These are phyloP conservation scores for Coemansia sp. DNA, from an alignment of 192 early-diverging fungal species.

Conservation along the genomic window DNA sequence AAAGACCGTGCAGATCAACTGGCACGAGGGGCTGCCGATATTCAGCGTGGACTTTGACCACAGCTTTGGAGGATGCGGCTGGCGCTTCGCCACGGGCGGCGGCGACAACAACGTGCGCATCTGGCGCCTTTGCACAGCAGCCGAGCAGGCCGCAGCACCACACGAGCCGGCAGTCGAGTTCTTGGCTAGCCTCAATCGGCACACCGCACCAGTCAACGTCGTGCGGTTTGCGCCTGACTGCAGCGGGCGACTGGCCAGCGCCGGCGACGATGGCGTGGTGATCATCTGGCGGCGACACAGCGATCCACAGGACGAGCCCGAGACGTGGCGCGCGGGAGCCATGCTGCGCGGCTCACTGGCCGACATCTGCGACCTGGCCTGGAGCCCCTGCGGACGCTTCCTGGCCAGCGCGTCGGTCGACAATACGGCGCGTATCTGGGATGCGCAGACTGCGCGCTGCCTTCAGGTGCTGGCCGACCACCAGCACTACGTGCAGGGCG, in stretches of 20 bases:
- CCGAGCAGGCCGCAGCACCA: conserved; percentile 12
- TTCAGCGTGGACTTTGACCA: conserved; percentile 90
- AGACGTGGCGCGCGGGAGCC: conserved; percentile 70
- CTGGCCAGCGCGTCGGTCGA: conserved; percentile 86
- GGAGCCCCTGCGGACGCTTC: conserved; percentile 83
- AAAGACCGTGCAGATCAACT: conserved; percentile 82
- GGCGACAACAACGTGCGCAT: conserved; percentile 87
- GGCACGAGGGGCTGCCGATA: conserved; percentile 89
- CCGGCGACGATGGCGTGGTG: conserved; percentile 87
- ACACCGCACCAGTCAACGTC: conserved; percentile 87
- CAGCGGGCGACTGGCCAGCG: conserved; percentile 74
- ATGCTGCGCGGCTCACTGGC: conserved; percentile 71
- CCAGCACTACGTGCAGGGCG: conserved; percentile 93
- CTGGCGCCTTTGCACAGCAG: conserved; percentile 30
- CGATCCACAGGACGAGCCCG: conserved; percentile 40
- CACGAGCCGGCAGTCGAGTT: conserved; percentile 65
- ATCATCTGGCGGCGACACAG: conserved; percentile 78
- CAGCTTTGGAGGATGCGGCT: conserved; percentile 25
- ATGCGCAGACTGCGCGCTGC: conserved; percentile 66
- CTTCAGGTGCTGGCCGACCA: conserved; percentile 79
- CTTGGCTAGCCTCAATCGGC: conserved; percentile 75
- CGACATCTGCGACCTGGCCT: conserved; percentile 90
- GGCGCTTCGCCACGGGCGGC: conserved; percentile 84
- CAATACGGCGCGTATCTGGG: conserved; percentile 83
- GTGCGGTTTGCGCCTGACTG: conserved; percentile 82